A percentile compares a stretch with the other conserved stretches of the same genome.
Conservation (phyloP, 495 filamentous ascomycete species). For the Mytilinidion resinicola region DNA sequence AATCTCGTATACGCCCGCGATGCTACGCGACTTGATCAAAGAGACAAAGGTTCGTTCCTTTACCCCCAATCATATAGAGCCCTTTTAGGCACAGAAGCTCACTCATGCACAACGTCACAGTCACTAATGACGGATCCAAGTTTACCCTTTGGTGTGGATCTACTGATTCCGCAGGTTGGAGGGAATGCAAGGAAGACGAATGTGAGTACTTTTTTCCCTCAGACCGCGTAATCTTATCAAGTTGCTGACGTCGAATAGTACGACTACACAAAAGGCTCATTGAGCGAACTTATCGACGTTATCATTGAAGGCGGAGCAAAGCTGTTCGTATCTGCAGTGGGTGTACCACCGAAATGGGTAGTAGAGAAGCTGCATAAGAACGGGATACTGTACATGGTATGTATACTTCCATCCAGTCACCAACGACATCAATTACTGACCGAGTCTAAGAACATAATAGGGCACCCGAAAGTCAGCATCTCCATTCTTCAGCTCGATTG, state of each 20-base stretch:
- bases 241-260: conserved; percentile 1
- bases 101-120: neutral
- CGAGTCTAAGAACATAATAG: conserved; percentile 21
- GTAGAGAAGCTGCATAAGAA: conserved; percentile 24
- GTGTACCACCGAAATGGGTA: conserved; percentile 21
- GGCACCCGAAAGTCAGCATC: conserved; percentile 23
- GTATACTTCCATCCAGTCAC: neutral
- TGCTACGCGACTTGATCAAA: conserved; percentile 24
- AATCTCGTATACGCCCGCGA: conserved; percentile 17
- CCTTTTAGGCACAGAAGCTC: no score
- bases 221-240: neutral
- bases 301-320: conserved; percentile 28
- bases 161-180: conserved; percentile 26
- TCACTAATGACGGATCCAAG: conserved; percentile 14
- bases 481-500: neutral
- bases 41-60: conserved; percentile 16
- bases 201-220: conserved; percentile 1
- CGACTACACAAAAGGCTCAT: conserved; percentile 26
- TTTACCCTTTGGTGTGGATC: conserved; percentile 25
- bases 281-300: conserved; percentile 24
- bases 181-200: conserved; percentile 26
- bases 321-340: conserved; percentile 28
- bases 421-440: neutral
- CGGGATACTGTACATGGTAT: conserved; percentile 16
- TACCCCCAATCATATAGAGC: no score